Evolutionary conservation across 768 basidiomycete species (phyloP).

Genomic region (Amanita thiersii): DNA sequence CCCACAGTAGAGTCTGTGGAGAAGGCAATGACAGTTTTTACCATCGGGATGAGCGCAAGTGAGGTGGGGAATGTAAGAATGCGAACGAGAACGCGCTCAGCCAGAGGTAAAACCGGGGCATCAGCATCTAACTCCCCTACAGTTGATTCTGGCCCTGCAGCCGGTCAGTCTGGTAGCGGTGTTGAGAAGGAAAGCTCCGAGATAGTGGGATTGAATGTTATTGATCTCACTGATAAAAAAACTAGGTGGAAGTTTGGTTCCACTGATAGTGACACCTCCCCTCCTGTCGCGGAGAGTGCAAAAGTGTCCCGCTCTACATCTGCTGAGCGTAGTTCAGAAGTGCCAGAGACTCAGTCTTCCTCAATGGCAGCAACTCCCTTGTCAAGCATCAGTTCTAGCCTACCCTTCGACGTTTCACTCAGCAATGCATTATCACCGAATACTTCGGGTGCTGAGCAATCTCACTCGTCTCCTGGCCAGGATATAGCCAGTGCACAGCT

Average conservation of each 20-base stretch:
- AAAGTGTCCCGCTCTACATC: background rate
- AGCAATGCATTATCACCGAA: background rate
- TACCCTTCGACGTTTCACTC: slow-evolving; percentile 6
- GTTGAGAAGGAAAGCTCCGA: slow-evolving; percentile 5
- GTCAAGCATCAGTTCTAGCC: slow-evolving; percentile 7
- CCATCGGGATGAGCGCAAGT: slow-evolving; percentile 3
- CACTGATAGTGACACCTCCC: slow-evolving; percentile 3
- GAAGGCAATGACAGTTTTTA: slow-evolving; percentile 14
- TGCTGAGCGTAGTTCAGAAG: background rate
- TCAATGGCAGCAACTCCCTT: slow-evolving; percentile 6
- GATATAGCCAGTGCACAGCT: background rate
- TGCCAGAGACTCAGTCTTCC: slow-evolving; percentile 5
- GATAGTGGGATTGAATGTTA: slow-evolving; percentile 13
- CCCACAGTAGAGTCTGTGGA: slow-evolving; percentile 13
- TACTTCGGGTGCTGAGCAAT: too few species aligned
- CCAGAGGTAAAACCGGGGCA: slow-evolving; percentile 12
- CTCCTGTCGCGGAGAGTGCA: background rate
- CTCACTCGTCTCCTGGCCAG: background rate
- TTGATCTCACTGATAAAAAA: slow-evolving; percentile 18
- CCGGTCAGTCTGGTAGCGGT: slow-evolving; percentile 5
- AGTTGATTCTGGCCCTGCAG: background rate
- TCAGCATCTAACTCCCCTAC: slow-evolving; percentile 6
- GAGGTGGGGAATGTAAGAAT: slow-evolving; percentile 19
- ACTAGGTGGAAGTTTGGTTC: slow-evolving; percentile 55
- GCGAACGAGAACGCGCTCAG: slow-evolving; percentile 22